Evolutionary conservation across 2,329 filamentous ascomycete species (phyloP), one percentile per base, ranked within the genome.

Genomic region (Claviceps sp.): DNA sequence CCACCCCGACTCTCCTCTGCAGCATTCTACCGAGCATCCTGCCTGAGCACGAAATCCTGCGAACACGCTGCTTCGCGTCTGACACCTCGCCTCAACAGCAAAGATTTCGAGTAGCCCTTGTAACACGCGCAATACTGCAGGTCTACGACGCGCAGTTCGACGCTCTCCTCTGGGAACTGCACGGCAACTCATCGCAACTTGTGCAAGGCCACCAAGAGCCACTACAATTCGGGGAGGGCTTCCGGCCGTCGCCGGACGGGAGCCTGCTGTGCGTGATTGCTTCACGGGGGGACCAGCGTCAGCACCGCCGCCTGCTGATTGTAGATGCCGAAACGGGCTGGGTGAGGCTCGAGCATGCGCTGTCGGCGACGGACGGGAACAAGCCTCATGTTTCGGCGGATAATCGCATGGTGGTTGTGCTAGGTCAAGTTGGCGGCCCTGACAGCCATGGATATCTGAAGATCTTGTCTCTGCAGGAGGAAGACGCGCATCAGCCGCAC

Each of bases 151-250:
- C 34, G 14, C 6, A 20, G 37, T 37, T 26, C 4, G 52, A 53
- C 34, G 47, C 52, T 6, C 52, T 53, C 37, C 40, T 53, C 43
- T 53, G 52, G 52, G 52, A 53, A 13, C 52, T 53, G 20, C 48
- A 53, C 44, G n/a, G 52, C 48, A 53, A 53, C 45, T 47, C 52
- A 18, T 46, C 47, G 30, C 52, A 53, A 49, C 52, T 53, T 2
- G 48, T 53, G 20, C 42, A 44, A 22, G 52, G 52, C 48, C 26
- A 48, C 14, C 48, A 53, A 38, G 52, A 53, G 37, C 52, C 52
- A 4, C 48, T 53, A 16, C 24, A 3, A 11, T 53, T 53, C 34
- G 45, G 52, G 11, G 48, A 51, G 26, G 48, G 48, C 3, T 50
- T 53, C 37, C 38, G 43, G 37, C 34, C 52, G 6, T 53, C 52